A percentile compares a stretch with the other conserved stretches of the same genome.
Evolutionary conservation across 805 yeast species (phyloP).

Genomic region (Yarrowia hollandica): DNA sequence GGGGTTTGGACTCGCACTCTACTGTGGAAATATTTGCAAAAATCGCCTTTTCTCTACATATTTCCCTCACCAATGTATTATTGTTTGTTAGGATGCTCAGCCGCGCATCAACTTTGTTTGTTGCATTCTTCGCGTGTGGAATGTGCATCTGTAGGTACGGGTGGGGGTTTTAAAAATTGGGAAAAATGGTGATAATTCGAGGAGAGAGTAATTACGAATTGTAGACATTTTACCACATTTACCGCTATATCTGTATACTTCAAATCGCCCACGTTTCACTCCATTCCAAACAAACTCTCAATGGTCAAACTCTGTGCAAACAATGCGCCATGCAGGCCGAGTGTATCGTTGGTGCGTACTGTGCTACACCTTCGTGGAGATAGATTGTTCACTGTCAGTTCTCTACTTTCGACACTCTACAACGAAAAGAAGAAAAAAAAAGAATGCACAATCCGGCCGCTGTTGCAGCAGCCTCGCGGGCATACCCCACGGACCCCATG

Average conservation of each 20-base stretch:
- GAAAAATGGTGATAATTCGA: neutral
- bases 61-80: conserved; percentile 19
- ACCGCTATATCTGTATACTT: too few species aligned
- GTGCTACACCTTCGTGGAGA: conserved; percentile 20
- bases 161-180: too few species aligned
- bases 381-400: neutral
- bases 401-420: neutral
- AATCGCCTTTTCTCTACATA: neutral
- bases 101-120: conserved; percentile 26
- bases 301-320: neutral
- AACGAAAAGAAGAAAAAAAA: neutral
- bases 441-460: conserved; percentile 31
- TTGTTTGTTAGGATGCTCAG: conserved; percentile 25
- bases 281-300: conserved; percentile 20
- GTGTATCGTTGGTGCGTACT: conserved; percentile 18
- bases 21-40: too few species aligned
- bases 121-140: conserved; percentile 28
- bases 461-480: conserved; percentile 32
- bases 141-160: neutral
- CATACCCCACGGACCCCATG: neutral
- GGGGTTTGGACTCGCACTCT: too few species aligned
- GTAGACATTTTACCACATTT: neutral
- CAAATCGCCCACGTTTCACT: too few species aligned
- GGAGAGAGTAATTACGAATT: neutral
- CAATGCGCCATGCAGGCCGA: conserved; percentile 24